Base-by-base conservation (phyloP, 352 stramenopile species). In the Globisporangium cylindrosporum region DNA sequence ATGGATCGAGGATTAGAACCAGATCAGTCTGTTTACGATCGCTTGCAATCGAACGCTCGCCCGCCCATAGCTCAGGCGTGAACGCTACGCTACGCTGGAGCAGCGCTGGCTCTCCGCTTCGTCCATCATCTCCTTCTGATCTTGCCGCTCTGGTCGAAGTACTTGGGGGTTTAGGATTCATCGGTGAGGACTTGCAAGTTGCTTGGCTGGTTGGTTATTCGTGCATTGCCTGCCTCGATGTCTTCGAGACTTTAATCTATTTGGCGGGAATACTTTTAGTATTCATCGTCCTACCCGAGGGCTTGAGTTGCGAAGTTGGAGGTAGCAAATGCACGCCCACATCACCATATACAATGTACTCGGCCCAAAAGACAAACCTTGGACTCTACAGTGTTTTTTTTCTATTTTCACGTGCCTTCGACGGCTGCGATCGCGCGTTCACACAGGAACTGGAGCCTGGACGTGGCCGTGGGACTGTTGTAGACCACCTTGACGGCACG, bases 401-500 rank as follows among this genome's bases (percentile, higher is more conserved):
- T 20, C 20, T 48, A 15, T n/a, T n/a, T 7, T 84, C 70, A 87
- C 0, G 77, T 89, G 49, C 77, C 81, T 64, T 89, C 82, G 56
- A 91, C 81, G n/a, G 81, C 78, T 29, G 78, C 76, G 32, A 89
- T 70, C 6, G 81, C 73, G 7, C 75, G 72, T 29, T 89, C 81
- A 67, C 83, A 89, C n/a, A 91, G 65, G 29, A 79, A 56, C n/a
- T 80, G 66, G 18, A 91, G 62, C 15, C 73, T 71, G 29, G 54
- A 43, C n/a, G 85, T 77, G 29, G 43, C 38, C 3, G 76, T 77
- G 59, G 69, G 79, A 22, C 66, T 38, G 72, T 89, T 89, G 73
- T 88, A 89, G 46, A 90, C 67, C 59, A 86, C 74, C 68, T 86
- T 88, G 29, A 87, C 64, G 32, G 82, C 73, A 12, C 83, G 72